Conservation (phyloP, 441 rosid genomes). For the Adansonia grandidieri region DNA sequence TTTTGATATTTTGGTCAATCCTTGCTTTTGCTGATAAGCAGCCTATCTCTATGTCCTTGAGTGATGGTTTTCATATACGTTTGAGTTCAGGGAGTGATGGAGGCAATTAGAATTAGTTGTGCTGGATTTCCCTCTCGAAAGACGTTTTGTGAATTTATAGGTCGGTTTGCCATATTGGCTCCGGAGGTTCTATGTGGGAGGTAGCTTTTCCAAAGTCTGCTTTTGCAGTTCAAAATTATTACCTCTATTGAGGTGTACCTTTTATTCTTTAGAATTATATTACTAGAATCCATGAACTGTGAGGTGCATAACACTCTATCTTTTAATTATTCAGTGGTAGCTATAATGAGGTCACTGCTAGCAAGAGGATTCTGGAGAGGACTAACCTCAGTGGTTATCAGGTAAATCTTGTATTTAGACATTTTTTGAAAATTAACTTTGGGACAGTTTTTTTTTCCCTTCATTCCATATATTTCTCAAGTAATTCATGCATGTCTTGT, state of each 20-base stretch:
- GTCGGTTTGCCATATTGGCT: slow-evolving; percentile 70
- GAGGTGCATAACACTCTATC: slow-evolving; percentile 17
- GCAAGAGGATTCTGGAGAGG: slow-evolving; percentile 81
- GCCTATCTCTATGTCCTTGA: slow-evolving; percentile 11
- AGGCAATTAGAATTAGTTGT: slow-evolving; percentile 98
- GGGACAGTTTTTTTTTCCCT: slow-evolving; percentile 11
- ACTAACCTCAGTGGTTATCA: slow-evolving; percentile 82
- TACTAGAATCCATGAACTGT: slow-evolving; percentile 21
- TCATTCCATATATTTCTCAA: slow-evolving; percentile 14
- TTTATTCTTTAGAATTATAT: slow-evolving; percentile 19
- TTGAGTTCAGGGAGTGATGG: slow-evolving; percentile 86
- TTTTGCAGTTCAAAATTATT: slow-evolving; percentile 16
- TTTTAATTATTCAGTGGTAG: slow-evolving; percentile 44
- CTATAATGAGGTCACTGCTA: slow-evolving; percentile 62
- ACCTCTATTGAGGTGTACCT: slow-evolving; percentile 9
- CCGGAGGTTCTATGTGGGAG: slow-evolving; percentile 59
- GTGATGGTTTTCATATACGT: slow-evolving; percentile 21
- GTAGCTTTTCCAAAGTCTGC: slow-evolving; percentile 45
- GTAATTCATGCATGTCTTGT: slow-evolving; percentile 17
- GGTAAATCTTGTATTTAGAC: slow-evolving; percentile 47
- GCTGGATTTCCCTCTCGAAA: slow-evolving; percentile 97
- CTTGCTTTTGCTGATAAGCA: slow-evolving; percentile 23
- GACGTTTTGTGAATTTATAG: slow-evolving; percentile 68
- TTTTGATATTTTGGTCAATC: slow-evolving; percentile 38
- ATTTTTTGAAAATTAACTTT: slow-evolving; percentile 10